Percentiles rank a stretch among this genome's conserved stretches.
These are phyloP conservation scores for Pestalotiopsis sp. DNA, from an alignment of 2,329 filamentous ascomycete species.

Conservation along the genomic window DNA sequence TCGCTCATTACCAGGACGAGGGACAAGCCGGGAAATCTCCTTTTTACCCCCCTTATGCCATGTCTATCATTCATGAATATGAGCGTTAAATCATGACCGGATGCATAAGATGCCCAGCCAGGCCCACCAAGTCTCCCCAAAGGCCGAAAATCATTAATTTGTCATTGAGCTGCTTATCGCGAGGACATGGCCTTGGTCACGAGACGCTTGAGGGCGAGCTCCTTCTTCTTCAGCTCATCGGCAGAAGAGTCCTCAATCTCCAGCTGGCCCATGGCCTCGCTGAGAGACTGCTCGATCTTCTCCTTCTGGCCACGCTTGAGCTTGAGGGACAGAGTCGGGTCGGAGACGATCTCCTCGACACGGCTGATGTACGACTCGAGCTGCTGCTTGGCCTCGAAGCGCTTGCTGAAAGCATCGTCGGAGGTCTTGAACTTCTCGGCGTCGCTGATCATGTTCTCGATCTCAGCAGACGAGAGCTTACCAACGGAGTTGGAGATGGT, in stretches of 20 bases:
- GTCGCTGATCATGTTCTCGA: slow-evolving; percentile 97
- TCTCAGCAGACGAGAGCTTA: slow-evolving; percentile 92
- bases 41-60: slow-evolving; percentile 27
- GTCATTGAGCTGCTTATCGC: slow-evolving; percentile 60
- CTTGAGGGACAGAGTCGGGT: slow-evolving; percentile 94
- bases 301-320: slow-evolving; percentile 99
- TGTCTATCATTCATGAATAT: slow-evolving; percentile 27
- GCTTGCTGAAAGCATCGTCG: slow-evolving; percentile 99
- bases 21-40: slow-evolving; percentile 20
- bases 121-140: slow-evolving; percentile 31
- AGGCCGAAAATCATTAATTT: slow-evolving; percentile 28
- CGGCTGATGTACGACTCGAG: slow-evolving; percentile 98
- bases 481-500: slow-evolving; percentile 99
- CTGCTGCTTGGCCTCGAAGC: slow-evolving; percentile 98
- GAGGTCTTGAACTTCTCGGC: slow-evolving; percentile 98
- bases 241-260: slow-evolving; percentile 90
- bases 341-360: slow-evolving; percentile 98
- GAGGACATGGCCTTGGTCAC: slow-evolving; percentile 98
- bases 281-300: slow-evolving; percentile 97
- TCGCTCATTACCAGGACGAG: slow-evolving; percentile 26
- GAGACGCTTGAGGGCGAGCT: slow-evolving; percentile 94
- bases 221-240: slow-evolving; percentile 99
- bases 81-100: slow-evolving; percentile 27
- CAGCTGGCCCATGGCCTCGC: slow-evolving; percentile 95
- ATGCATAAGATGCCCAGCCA: slow-evolving; percentile 26